Base-by-base conservation (phyloP, 345 rosid species). In the Populus ilicifolia region DNA sequence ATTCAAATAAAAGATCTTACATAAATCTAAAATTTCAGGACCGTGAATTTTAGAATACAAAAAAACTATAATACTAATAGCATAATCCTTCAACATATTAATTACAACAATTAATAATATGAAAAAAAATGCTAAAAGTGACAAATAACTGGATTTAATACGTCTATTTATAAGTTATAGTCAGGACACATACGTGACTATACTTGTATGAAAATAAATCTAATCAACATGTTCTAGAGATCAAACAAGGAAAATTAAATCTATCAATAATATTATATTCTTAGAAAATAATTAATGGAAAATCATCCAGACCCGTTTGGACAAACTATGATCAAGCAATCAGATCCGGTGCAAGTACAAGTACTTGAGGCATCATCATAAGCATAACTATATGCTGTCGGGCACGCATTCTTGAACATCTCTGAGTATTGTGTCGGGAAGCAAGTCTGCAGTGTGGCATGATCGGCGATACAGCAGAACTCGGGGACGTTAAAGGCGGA, bases 351-450 rank as follows among this genome's bases (percentile, higher is more conserved):
- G 27, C 99, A 95, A 65, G 97, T 93, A 77, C 89, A 80, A 8
- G 97, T 95, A 65, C 98, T 95, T 0, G 96, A 79, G 0, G 94
- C 96, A 66, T 93, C 99, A 71, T 95, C 99, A 46, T 93, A 95
- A 3, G 99, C 98, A 33, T 95, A 95, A 39, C 98, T 95, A 20
- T 95, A 95, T 10, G 99, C 99, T 11, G 90, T 81, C 11, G 97
- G 98, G 70, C 99, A 93, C 36, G 98, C 97, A 16, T 74, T 82
- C 86, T 95, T 95, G 79, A 95, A 95, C 89, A 90, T n/a, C 69
- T 48, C 81, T 48, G 98, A 93, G 86, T 91, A 93, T 75, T 84
- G 86, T 0, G 97, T 84, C 39, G 98, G 97, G 10, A 89, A 67
- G 83, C 98, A 94, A 2, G 98, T 90, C 35, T 85, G 78, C 43